These are phyloP conservation scores for Apiospora koreana DNA, from an alignment of 2,329 filamentous ascomycete genomes.

Conservation along the genomic window DNA sequence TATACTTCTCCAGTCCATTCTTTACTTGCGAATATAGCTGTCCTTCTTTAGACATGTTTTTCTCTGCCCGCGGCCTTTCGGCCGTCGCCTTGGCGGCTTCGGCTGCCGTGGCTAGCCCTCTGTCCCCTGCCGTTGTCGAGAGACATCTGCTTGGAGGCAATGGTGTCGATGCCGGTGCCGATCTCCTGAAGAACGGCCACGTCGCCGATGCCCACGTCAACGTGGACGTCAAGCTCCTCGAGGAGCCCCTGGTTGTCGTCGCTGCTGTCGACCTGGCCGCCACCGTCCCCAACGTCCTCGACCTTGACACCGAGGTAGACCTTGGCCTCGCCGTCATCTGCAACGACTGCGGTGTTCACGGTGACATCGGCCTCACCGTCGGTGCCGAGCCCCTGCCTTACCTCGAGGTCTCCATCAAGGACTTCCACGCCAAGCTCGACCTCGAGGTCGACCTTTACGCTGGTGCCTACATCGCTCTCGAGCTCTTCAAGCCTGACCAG, in stretches of 20 bases:
- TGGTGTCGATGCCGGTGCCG: neutral
- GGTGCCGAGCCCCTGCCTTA: conserved; percentile 41
- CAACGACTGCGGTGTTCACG: conserved; percentile 51
- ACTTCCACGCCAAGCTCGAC: conserved; percentile 53
- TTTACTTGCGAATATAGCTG: conserved; percentile 23
- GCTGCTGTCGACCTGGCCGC: conserved; percentile 20
- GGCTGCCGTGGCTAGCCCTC: conserved; percentile 26
- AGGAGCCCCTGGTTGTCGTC: conserved; percentile 36
- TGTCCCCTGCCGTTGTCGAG: conserved; percentile 3
- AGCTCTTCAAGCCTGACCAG: conserved; percentile 47
- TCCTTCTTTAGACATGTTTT: conserved; percentile 28
- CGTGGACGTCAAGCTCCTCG: conserved; percentile 23
- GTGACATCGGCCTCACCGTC: conserved; percentile 46
- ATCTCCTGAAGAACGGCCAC: conserved; percentile 10
- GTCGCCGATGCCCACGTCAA: conserved; percentile 25
- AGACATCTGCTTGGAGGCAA: neutral
- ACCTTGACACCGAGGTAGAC: neutral
- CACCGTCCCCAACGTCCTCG: neutral
- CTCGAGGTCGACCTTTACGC: conserved; percentile 46
- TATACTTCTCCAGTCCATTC: conserved; percentile 33
- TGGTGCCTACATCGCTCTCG: conserved; percentile 51
- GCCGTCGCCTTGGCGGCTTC: conserved; percentile 33
- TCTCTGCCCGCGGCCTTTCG: conserved; percentile 31
- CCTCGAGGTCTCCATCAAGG: conserved; percentile 47
- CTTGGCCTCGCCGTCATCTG: conserved; percentile 40